phyloP scores from a whole-genome alignment of 331 rosid species.

The Quercus tomentella region DNA sequence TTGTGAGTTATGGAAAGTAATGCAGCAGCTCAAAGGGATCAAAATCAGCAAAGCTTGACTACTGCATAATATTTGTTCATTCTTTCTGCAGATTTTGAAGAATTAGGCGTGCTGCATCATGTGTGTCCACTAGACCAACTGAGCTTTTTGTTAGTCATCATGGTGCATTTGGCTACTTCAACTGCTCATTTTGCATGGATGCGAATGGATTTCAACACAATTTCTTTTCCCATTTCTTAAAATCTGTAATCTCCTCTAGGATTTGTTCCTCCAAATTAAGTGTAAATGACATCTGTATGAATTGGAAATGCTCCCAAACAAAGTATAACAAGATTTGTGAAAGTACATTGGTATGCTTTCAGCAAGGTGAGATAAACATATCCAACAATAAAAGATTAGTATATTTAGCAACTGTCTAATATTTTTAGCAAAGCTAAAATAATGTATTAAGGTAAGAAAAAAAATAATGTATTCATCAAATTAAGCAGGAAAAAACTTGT shows the following conservation, averaged over 20 bases:
- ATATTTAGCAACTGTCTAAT: too few species aligned
- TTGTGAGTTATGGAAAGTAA: slow-evolving; percentile 17
- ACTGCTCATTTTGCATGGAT: slow-evolving; percentile 25
- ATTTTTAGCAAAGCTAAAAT: too few species aligned
- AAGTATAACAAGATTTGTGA: too few species aligned
- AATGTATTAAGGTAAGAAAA: too few species aligned
- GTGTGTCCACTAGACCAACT: background rate
- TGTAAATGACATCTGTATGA: slow-evolving; percentile 69
- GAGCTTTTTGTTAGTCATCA: slow-evolving; percentile 9
- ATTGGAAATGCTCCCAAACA: slow-evolving; percentile 20
- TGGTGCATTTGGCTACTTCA: slow-evolving; percentile 8
- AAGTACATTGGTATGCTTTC: too few species aligned
- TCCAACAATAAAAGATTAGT: too few species aligned
- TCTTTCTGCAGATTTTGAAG: slow-evolving; percentile 34
- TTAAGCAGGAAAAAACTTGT: too few species aligned
- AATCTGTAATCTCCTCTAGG: slow-evolving; percentile 36
- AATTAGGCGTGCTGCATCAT: slow-evolving; percentile 25
- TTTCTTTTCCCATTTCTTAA: background rate
- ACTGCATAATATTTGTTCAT: slow-evolving; percentile 32
- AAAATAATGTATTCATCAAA: too few species aligned
- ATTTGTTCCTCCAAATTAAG: slow-evolving; percentile 43
- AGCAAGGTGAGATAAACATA: too few species aligned
- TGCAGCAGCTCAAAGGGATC: slow-evolving; percentile 17
- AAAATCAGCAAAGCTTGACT: slow-evolving; percentile 23
- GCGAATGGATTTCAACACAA: slow-evolving; percentile 33